Evolutionary conservation across 805 yeast species (phyloP).

Genomic region (Candida sithepensis): DNA sequence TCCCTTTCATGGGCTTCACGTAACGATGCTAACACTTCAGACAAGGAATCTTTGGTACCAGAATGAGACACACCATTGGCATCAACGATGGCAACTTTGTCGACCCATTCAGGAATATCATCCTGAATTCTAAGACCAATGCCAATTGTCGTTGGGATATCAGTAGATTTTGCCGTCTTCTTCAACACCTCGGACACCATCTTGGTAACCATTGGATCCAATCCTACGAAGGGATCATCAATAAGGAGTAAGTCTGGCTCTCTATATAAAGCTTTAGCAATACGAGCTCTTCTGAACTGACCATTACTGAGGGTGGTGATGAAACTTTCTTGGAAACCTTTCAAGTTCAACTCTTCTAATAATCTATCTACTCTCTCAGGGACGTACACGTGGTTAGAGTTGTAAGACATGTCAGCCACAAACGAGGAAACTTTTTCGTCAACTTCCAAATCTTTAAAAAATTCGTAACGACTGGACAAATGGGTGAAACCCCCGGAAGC

Average conservation of each 20-base stretch:
- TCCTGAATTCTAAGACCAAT: constrained; percentile 80
- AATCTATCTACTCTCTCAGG: constrained; percentile 37
- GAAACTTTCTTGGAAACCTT: constrained; percentile 65
- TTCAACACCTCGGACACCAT: constrained; percentile 55
- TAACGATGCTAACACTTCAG: constrained; percentile 18
- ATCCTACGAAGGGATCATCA: constrained; percentile 91
- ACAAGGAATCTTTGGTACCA: constrained; percentile 41
- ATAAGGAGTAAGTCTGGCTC: constrained; percentile 65
- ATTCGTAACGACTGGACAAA: constrained; percentile 85
- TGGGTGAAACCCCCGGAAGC: constrained; percentile 54
- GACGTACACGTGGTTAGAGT: constrained; percentile 35
- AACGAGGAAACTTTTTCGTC: constrained; percentile 67
- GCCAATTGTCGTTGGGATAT: constrained; percentile 49
- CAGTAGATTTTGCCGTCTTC: constrained; percentile 13
- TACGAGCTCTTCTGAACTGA: constrained; percentile 84
- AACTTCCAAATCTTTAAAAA: constrained; percentile 69
- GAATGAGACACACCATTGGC: constrained; percentile 46
- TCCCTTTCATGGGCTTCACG: constrained; percentile 20
- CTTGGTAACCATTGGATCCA: constrained; percentile 71
- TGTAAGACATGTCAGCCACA: constrained; percentile 54
- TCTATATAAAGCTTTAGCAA: constrained; percentile 69
- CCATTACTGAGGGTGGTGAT: constrained; percentile 89
- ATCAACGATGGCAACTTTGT: constrained; percentile 64
- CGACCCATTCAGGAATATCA: constrained; percentile 72
- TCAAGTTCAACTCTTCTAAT: constrained; percentile 49